Percentiles rank a stretch among this genome's conserved stretches.
phyloP scores from a whole-genome alignment of 2,329 filamentous ascomycete genomes.

The Fusarium circinatum region DNA sequence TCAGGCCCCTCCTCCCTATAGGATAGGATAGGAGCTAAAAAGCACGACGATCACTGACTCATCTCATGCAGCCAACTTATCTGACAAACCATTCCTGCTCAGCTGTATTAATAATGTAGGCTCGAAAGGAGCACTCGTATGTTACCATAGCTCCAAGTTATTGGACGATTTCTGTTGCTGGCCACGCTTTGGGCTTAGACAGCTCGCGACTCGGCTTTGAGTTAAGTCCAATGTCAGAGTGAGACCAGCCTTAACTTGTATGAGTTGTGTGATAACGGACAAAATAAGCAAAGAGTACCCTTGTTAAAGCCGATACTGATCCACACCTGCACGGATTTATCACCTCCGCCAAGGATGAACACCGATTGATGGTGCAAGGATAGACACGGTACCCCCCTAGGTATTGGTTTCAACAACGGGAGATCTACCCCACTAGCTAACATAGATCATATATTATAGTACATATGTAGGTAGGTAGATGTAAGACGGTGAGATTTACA shows the following conservation, averaged over 20 bases:
- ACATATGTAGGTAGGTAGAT: background rate
- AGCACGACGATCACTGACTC: background rate
- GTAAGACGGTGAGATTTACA: background rate
- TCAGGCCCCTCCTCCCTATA: background rate
- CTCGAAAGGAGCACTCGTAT: background rate
- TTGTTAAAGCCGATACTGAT: slow-evolving; percentile 2
- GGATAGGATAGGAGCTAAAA: background rate
- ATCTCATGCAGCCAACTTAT: slow-evolving; percentile 8
- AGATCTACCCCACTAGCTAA: background rate
- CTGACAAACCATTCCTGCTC: background rate
- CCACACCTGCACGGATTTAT: background rate
- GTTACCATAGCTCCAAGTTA: background rate
- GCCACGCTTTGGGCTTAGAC: slow-evolving; percentile 10
- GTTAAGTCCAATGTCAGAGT: slow-evolving; percentile 36
- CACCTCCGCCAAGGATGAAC: background rate
- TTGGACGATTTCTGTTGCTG: slow-evolving; percentile 3
- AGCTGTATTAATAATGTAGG: background rate
- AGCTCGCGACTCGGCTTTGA: slow-evolving; percentile 41
- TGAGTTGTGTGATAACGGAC: background rate
- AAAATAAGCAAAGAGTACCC: background rate
- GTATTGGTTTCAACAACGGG: background rate
- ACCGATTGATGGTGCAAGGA: background rate
- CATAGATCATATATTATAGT: background rate
- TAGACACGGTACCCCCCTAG: background rate
- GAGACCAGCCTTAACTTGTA: slow-evolving; percentile 5